Evolutionary conservation across 768 basidiomycete genomes (phyloP), one percentile per base, ranked within the genome.

Genomic region (Tylopilus rubrobrunneus): DNA sequence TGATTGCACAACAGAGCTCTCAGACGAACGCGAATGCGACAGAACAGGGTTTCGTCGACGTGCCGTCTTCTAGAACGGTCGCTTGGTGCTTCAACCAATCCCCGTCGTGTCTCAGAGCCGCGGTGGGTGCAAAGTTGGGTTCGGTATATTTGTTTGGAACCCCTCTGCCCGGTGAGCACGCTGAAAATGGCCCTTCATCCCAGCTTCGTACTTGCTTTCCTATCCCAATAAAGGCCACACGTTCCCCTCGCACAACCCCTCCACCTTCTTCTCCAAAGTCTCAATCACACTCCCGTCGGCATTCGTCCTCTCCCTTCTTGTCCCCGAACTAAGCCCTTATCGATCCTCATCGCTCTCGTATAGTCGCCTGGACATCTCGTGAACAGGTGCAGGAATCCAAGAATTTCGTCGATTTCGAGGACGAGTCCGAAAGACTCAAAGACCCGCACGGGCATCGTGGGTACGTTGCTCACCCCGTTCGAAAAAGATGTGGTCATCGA

Each of bases 401-500:
- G 70, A 89, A 83, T 59, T 85, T 80, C 62, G 85, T 91, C 2
- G 91, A 92, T 63, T 89, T 84, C 52, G 90, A 92, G 3, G 87
- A 90, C 42, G 90, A 92, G 63, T 76, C 85, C 2, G 85, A 84
- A 50, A 85, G 83, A 59, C 74, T 92, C 56, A 89, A 87, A 64
- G 85, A 83, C 34, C 53, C 14, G 2, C 45, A 9, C 66, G 15
- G 31, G 65, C 28, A 56, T 70, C 28, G 62, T 62, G 19, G 78
- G 77, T 17, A 51, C 68, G 29, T 33, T 72, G 3, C 33, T 69
- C 9, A 64, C 67, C 1, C 63, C 54, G 9, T 62, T 70, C 25
- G 74, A 76, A 2, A 72, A 65, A 52, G 60, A 59, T 0, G 33
- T 57, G 1, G 53, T 60, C 39, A 43, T 65, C 28, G 73, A 70